phyloP scores from a whole-genome alignment of 495 filamentous ascomycete species.

The Xanthoparmelia taractica region DNA sequence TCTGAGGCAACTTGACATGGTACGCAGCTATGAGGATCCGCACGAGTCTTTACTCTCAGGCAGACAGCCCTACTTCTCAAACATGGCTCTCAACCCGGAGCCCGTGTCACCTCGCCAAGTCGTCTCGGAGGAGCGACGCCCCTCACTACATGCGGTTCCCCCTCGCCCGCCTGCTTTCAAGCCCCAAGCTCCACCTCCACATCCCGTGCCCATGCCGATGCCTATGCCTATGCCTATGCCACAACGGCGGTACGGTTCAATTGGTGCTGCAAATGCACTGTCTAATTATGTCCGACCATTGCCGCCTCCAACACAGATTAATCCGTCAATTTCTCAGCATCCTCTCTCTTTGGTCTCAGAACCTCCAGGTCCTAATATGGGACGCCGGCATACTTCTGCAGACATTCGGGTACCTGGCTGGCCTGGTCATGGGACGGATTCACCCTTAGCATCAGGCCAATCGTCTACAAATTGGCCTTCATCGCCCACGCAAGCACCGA shows the following conservation, averaged over 20 bases:
- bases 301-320: conserved; percentile 50
- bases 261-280: conserved; percentile 65
- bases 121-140: conserved; percentile 76
- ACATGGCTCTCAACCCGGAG: conserved; percentile 61
- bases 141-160: conserved; percentile 31
- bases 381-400: conserved; percentile 86
- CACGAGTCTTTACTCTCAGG: conserved; percentile 68
- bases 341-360: conserved; percentile 66
- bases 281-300: conserved; percentile 58
- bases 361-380: conserved; percentile 62
- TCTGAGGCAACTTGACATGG: conserved; percentile 69
- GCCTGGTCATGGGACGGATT: conserved; percentile 49
- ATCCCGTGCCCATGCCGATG: conserved; percentile 10
- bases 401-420: conserved; percentile 90
- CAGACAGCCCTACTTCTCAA: conserved; percentile 68
- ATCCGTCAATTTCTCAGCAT: conserved; percentile 54
- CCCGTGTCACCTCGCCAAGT: conserved; percentile 90
- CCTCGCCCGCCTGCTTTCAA: conserved; percentile 54
- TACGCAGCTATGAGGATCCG: conserved; percentile 63
- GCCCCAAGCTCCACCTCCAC: conserved; percentile 67
- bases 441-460: conserved; percentile 67
- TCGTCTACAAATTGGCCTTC: conserved; percentile 74
- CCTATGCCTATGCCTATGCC: conserved; percentile 13
- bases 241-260: conserved; percentile 49
- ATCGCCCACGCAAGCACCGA: conserved; percentile 63